Conservation (phyloP, 2,329 filamentous ascomycete species). For the Parasarocladium wereldwijsianum region DNA sequence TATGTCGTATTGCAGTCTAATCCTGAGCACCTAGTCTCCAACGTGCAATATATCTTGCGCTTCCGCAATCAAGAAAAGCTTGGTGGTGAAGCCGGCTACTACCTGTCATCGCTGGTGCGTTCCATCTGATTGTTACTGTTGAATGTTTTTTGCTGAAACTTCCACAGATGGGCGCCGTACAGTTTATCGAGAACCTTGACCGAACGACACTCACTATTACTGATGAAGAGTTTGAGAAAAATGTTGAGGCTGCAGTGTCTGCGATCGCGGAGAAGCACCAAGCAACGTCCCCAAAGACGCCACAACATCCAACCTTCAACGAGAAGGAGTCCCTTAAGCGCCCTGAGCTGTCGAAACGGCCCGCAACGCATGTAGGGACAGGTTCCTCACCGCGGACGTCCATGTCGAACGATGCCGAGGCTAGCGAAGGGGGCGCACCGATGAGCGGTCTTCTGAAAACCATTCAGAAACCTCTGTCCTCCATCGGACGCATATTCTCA, state of each 20-base stretch:
- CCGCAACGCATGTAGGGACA: conserved; percentile 24
- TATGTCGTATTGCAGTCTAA: conserved; percentile 92
- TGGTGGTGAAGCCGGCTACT: conserved; percentile 94
- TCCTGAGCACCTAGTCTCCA: conserved; percentile 88
- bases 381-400: conserved; percentile 27
- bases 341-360: conserved; percentile 20
- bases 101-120: conserved; percentile 76
- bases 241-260: conserved; percentile 92
- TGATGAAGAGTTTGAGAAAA: conserved; percentile 87
- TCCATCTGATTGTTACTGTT: background rate
- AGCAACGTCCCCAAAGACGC: conserved; percentile 21
- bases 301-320: conserved; percentile 26
- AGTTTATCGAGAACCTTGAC: conserved; percentile 94
- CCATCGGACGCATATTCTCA: conserved; percentile 89
- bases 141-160: background rate
- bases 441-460: conserved; percentile 76
- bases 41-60: conserved; percentile 93
- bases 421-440: conserved; percentile 57
- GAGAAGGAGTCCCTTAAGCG: conserved; percentile 23
- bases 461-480: conserved; percentile 80
- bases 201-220: conserved; percentile 84
- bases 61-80: conserved; percentile 97
- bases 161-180: conserved; percentile 70
- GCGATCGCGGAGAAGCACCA: conserved; percentile 86
- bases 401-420: conserved; percentile 37